Evolutionary conservation across 805 yeast genomes (phyloP), one percentile per base, ranked within the genome.

Genomic region (Clavispora vitiphila): DNA sequence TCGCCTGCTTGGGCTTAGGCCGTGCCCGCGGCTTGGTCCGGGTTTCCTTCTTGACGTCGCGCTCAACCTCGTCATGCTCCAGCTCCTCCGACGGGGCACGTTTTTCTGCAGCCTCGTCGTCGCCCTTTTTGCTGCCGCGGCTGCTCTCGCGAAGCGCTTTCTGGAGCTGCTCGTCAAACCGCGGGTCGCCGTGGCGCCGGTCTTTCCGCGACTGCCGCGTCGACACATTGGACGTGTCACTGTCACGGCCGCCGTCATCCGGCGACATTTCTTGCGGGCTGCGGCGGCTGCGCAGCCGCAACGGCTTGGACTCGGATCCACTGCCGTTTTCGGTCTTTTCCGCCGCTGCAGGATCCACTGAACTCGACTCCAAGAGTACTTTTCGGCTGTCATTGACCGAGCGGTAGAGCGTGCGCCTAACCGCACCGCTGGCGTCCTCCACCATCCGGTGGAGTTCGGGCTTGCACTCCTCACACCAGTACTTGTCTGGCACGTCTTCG

Each of bases 381-480:
- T 72, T 73, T 24, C 74, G 49, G 37, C 56, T 59, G 29, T 69
- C 74, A 45, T 68, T 69, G 8, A 65, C 73, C 2, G 71, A 69
- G 38, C 60, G 60, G 50, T 70, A 70, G 32, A 70, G 53, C 5
- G 74, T 64, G 32, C 74, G 42, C 36, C 14, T n/a, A 9, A 27
- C 20, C 6, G 11, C 18, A 12, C 34, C 44, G 8, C 39, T 27
- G 19, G 43, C 51, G 10, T 47, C 49, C 6, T 57, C 65, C 15
- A 83, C 66, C 39, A 71, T 49, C 3, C 75, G 62, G 60, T 91
- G 99, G 36, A 86, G 65, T 23, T 86, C 90, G 1, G 97, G 97
- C 48, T 81, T 78, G 67, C 99, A 91, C 50, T 67, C 64, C 60
- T 91, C 99, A 71, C 99, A 91, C 86, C 90, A 88, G 63, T 93